Evolutionary conservation across 148 eudicot genomes (phyloP), one percentile per base, ranked within the genome.

Genomic region (Silene conica): DNA sequence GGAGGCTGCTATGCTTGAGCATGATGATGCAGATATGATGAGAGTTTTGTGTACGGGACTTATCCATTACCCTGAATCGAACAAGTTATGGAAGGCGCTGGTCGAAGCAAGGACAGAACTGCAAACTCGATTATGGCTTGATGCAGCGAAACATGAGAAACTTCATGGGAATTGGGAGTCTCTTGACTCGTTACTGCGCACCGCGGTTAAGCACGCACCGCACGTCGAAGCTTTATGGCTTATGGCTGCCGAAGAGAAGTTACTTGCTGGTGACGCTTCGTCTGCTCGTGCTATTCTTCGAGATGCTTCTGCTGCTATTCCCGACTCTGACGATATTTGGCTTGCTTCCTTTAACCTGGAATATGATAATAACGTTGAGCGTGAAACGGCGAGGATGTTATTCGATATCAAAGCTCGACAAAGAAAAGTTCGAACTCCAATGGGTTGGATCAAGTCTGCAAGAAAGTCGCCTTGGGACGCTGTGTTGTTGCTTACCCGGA

Each of bases 381-480:
- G 88, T 22, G 96, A 92, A 87, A 88, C 97, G 70, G 98, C 97
- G 7, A 85, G 88, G 63, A 86, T 89, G 89, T 87, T 95, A 69
- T 92, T 95, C 63, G 98, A 3, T 31, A 31, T 92, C 7, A 95
- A 92, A 81, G 96, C 97, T 2, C 85, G 97, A 65, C 96, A 89
- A 76, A 86, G 83, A 71, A 96, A 93, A 71, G 92, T 31, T 31
- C 34, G 93, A 54, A 91, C 89, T 2, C 96, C 92, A 80, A 89
- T 97, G 69, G 98, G 90, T 21, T 92, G 98, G 98, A 92, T 92
- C 97, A 95, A 92, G 80, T 90, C 97, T 1, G 96, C 96, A 90
- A 90, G 74, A 92, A 78, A 80, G 96, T 89, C 54, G 97, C 92
- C 15, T 31, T 94, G 84, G 88, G 80, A 73, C 89, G 96, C 69